Evolutionary conservation across 1,139 yeast species (phyloP).

Genomic region (Eremothecium sinecaudum): DNA sequence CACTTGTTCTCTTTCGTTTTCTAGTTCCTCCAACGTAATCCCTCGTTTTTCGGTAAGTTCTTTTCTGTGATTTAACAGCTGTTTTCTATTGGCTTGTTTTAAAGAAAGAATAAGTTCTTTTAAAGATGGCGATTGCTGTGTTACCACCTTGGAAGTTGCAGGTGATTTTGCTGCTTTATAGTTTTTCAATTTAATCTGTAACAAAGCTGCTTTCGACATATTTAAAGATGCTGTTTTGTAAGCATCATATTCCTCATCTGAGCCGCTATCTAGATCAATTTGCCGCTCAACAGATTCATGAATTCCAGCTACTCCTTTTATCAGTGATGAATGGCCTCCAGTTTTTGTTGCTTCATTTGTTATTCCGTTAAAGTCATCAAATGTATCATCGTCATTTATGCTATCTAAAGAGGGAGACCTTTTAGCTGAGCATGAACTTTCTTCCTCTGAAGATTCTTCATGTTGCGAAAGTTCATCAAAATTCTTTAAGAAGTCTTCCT

Average conservation of each 20-base stretch:
- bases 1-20: conserved; percentile 30
- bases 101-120: conserved; percentile 24
- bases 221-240: conserved; percentile 12
- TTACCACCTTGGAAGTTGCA: conserved; percentile 9
- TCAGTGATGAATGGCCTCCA: too few species aligned
- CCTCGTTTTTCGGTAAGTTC: conserved; percentile 24
- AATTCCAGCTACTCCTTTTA: too few species aligned
- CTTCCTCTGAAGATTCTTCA: conserved; percentile 14
- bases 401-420: too few species aligned
- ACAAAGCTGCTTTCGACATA: conserved; percentile 30
- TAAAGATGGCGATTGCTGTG: conserved; percentile 15
- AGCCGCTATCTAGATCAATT: conserved; percentile 17
- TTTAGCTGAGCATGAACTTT: too few species aligned
- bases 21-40: conserved; percentile 23
- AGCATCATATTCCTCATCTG: conserved; percentile 11
- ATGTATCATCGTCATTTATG: too few species aligned
- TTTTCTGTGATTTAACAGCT: conserved; percentile 27
- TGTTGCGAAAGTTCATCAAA: conserved; percentile 15
- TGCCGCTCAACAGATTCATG: too few species aligned
- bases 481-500: conserved; percentile 16
- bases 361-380: too few species aligned
- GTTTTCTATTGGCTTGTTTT: conserved; percentile 29
- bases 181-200: conserved; percentile 32
- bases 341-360: too few species aligned
- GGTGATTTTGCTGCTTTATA: conserved; percentile 23